phyloP scores from a whole-genome alignment of 768 basidiomycete genomes.

The Boletus subcaerulescens region DNA sequence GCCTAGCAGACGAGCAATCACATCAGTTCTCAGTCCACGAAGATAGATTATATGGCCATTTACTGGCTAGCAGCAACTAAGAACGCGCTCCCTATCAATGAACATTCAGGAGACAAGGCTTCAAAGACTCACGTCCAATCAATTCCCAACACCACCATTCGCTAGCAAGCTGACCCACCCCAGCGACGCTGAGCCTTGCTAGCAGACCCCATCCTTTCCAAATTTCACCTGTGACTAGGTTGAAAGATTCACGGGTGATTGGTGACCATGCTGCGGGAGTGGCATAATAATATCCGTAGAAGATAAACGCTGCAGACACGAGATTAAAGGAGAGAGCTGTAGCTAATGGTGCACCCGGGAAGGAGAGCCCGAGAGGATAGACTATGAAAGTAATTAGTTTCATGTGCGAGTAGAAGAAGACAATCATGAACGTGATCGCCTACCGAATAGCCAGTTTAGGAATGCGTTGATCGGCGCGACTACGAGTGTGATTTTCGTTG shows the following conservation, averaged over 20 bases:
- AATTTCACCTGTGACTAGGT: conserved; percentile 57
- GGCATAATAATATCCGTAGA: conserved; percentile 61
- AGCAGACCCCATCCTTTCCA: conserved; percentile 70
- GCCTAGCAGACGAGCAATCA: conserved; percentile 37
- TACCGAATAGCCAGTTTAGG: conserved; percentile 84
- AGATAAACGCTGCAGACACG: conserved; percentile 59
- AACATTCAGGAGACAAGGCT: neutral
- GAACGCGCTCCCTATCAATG: neutral
- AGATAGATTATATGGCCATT: conserved; percentile 4
- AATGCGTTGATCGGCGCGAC: conserved; percentile 84
- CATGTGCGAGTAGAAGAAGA: conserved; percentile 1
- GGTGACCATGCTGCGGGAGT: conserved; percentile 76
- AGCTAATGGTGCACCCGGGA: conserved; percentile 88
- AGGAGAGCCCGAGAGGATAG: conserved; percentile 72
- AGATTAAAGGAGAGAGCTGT: conserved; percentile 88
- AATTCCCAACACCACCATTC: conserved; percentile 99
- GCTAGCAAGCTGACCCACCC: conserved; percentile 75
- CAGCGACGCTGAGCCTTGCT: conserved; percentile 75
- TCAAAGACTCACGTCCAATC: conserved; percentile 42
- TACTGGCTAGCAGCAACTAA: conserved; percentile 56
- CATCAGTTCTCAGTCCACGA: neutral
- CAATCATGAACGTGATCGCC: conserved; percentile 4
- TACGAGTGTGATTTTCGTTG: conserved; percentile 77
- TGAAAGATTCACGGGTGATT: conserved; percentile 18
- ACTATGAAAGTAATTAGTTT: conserved; percentile 11